These are phyloP conservation scores for Dactylonectria macrodidyma DNA, from an alignment of 2,329 filamentous ascomycete species.

Conservation along the genomic window DNA sequence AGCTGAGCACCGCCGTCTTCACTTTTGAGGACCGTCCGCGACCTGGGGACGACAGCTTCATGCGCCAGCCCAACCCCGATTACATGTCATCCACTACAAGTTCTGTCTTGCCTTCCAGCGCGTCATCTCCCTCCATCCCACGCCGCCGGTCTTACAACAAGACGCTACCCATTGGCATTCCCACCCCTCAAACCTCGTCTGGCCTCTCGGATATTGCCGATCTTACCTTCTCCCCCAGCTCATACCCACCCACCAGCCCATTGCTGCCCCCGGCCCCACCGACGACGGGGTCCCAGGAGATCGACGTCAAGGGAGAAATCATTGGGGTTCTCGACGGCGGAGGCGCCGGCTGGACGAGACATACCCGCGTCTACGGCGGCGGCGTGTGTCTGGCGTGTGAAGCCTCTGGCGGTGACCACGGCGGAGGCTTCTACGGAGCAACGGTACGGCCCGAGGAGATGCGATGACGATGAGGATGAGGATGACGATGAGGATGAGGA, in stretches of 20 bases:
- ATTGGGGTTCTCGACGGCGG: slow-evolving; percentile 63
- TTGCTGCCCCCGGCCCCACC: slow-evolving; percentile 64
- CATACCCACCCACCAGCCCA: slow-evolving; percentile 64
- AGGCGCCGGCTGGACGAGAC: slow-evolving; percentile 68
- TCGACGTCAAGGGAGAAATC: slow-evolving; percentile 66
- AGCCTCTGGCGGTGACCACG: slow-evolving; percentile 61
- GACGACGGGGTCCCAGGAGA: slow-evolving; percentile 49
- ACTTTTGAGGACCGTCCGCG: slow-evolving; percentile 57
- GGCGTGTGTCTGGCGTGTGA: slow-evolving; percentile 71
- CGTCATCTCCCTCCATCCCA: slow-evolving; percentile 52
- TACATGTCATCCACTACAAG: slow-evolving; percentile 58
- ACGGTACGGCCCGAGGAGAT: slow-evolving; percentile 68
- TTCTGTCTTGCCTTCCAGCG: slow-evolving; percentile 45
- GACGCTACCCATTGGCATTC: slow-evolving; percentile 55
- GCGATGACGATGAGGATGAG: slow-evolving; percentile 51
- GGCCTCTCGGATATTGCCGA: slow-evolving; percentile 45
- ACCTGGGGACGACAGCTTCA: slow-evolving; percentile 53
- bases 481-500: slow-evolving; percentile 48
- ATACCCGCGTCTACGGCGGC: slow-evolving; percentile 73
- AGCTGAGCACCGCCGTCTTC: slow-evolving; percentile 59
- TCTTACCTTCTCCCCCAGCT: slow-evolving; percentile 60
- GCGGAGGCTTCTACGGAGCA: slow-evolving; percentile 67
- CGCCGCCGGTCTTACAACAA: slow-evolving; percentile 61
- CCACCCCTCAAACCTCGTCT: slow-evolving; percentile 45
- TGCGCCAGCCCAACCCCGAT: slow-evolving; percentile 66